Percentiles rank a stretch among this genome's conserved stretches.
Conservation (phyloP, 23 red algal genomes). For the Gracilariopsis chorda region DNA sequence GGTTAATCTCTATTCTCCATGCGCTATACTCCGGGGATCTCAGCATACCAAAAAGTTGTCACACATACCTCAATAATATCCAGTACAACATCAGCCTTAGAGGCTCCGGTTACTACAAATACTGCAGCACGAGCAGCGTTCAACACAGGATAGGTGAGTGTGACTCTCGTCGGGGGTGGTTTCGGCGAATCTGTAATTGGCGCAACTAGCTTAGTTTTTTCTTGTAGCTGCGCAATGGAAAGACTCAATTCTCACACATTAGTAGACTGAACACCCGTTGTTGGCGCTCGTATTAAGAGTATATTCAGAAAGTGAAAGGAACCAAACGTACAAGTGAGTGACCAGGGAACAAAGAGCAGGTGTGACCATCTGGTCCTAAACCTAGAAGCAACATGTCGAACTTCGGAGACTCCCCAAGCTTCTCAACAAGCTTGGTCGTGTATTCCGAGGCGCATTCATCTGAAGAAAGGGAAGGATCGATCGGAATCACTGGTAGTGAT, state of each 20-base stretch:
- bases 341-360: conserved; percentile 89
- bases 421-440: neutral
- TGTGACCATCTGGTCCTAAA: conserved; percentile 95
- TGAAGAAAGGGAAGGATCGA: conserved; percentile 24
- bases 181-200: conserved; percentile 86
- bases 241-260: too few relatives aligned
- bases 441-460: conserved; percentile 39
- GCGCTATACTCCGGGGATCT: too few relatives aligned
- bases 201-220: conserved; percentile 38
- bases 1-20: neutral
- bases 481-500: conserved; percentile 28
- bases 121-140: conserved; percentile 65
- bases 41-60: too few relatives aligned
- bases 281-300: too few relatives aligned
- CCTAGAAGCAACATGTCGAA: conserved; percentile 82
- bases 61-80: conserved; percentile 74
- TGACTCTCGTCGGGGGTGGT: conserved; percentile 81
- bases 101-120: conserved; percentile 75
- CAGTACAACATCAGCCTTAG: conserved; percentile 68
- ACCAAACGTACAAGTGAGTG: conserved; percentile 72
- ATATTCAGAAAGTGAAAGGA: too few relatives aligned
- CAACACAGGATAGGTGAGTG: conserved; percentile 73
- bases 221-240: conserved; percentile 34
- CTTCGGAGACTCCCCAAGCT: neutral
- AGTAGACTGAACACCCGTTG: too few relatives aligned